A percentile compares a stretch with the other conserved stretches of the same genome.
These are phyloP conservation scores for Fusarium pilosicola DNA, from an alignment of 2,329 filamentous ascomycete genomes.

Conservation along the genomic window DNA sequence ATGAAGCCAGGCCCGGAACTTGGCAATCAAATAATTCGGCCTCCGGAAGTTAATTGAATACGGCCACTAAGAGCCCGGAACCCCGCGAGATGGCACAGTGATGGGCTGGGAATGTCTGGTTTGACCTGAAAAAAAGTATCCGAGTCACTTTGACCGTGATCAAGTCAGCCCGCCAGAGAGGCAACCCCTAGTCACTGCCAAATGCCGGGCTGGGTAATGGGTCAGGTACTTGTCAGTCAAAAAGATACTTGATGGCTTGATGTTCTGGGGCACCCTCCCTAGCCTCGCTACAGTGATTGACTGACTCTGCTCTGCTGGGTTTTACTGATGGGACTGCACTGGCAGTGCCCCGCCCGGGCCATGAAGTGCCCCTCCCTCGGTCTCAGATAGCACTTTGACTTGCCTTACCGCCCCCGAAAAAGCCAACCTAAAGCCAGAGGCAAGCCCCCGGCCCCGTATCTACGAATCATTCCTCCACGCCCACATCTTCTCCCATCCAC, in stretches of 20 bases:
- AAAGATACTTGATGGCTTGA: conserved; percentile 19
- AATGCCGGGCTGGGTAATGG: conserved; percentile 17
- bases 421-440: background rate
- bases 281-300: conserved; percentile 2
- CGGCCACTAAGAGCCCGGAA: conserved; percentile 33
- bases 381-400: conserved; percentile 29
- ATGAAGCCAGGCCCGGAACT: conserved; percentile 18
- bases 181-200: conserved; percentile 13
- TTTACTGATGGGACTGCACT: conserved; percentile 8
- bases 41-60: conserved; percentile 21
- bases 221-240: conserved; percentile 33
- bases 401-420: conserved; percentile 24
- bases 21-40: conserved; percentile 20
- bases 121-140: conserved; percentile 8
- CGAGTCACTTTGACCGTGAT: background rate
- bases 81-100: conserved; percentile 31
- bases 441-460: conserved; percentile 28
- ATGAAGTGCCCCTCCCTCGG: conserved; percentile 17
- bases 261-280: conserved; percentile 9
- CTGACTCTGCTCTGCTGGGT: background rate
- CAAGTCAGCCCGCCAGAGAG: conserved; percentile 25
- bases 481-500: conserved; percentile 37
- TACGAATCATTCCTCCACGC: conserved; percentile 49
- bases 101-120: conserved; percentile 13
- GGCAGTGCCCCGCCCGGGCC: conserved; percentile 28